Evolutionary conservation across 1,284 basidiomycete genomes (phyloP), one percentile per base, ranked within the genome.

Genomic region (Wolfiporia cocos): DNA sequence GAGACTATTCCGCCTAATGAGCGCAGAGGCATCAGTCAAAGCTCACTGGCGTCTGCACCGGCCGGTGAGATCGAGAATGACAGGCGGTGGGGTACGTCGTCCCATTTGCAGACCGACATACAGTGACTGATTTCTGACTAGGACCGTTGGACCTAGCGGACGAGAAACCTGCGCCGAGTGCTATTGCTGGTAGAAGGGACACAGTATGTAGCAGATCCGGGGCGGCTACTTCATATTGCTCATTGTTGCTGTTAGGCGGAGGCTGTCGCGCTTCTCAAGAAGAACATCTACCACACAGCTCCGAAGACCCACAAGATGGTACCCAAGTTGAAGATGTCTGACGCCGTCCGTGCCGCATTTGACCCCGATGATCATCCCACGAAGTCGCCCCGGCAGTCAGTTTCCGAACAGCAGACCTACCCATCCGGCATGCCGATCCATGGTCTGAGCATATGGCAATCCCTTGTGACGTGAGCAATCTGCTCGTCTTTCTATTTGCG

Each of bases 111-210:
- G 7, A n/a, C 14, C 18, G 20, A 23, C 5, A 32, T 21, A 5
- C 24, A 21, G 30, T 39, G 7, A 41, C 32, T 12, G 21, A 20
- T 20, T 6, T 4, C 12, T 14, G 3, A 14, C 17, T 21, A 59
- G 77, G 76, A 0, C 77, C 76, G 1, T 56, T 80, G 34, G 78
- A 81, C 54, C 56, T 81, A 11, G 71, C 70, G 6, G 68, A 74
- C 15, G 81, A 86, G 55, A 58, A 55, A 5, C 81, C 81, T 7
- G 80, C 81, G 6, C 70, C 77, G 2, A 76, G 70, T 41, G 78
- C 79, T 1, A 82, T 86, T 44, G 80, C 76, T 2, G 75, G 69
- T 14, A 65, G 81, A 35, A 64, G 70, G 29, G 81, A 84, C 53
- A 84, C 79, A 19, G 78, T 74, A 45, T 43, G 72, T 45, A 28